Evolutionary conservation across 345 rosid species (phyloP), one percentile per base, ranked within the genome.

Genomic region (Punica granatum): DNA sequence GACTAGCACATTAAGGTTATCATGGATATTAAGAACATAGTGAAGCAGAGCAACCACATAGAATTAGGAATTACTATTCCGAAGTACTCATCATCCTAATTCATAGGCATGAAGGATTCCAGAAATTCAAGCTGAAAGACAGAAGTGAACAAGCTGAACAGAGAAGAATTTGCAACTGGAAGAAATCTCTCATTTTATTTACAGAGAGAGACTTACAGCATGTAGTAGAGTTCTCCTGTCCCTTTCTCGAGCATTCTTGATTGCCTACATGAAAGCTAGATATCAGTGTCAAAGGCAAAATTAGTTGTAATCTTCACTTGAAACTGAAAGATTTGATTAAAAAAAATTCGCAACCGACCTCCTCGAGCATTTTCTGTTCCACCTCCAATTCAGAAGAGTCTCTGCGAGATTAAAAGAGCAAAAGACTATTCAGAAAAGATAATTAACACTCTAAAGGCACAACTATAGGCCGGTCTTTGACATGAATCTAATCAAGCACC

Each of bases 211-310:
- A 69, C 97, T 87, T 85, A 90, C 97, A 63, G 92, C 82, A 1
- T 97, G 94, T 30, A 93, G 61, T 35, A 93, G 81, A 32, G 88
- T 73, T 71, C 98, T 86, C 60, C 93, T 79, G 64, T 90, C 98
- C 64, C 98, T 89, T 78, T 93, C 98, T 60, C 98, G 83, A 73
- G 98, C 86, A 79, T 87, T 85, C 82, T 89, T 86, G 68, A 93
- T 86, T 37, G 97, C 96, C 97, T 92, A 81, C 68, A 85, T 69
- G 34, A 72, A 8, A 59, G 25, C 23, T 26, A 76, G 33, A 39
- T 4, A 11, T 39, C 34, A 73, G 18, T 58, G 36, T 33, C 60
- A 63, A 72, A 37, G 12, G 14, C 32, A 63, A 67, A 44, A 56
- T 1, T 13, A 70, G 9, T 13, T 30, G 6, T 60, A 11, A 43